Evolutionary conservation across 225 moss, liverwort and hornwort species (phyloP).

Genomic region (Ulota crispa): DNA sequence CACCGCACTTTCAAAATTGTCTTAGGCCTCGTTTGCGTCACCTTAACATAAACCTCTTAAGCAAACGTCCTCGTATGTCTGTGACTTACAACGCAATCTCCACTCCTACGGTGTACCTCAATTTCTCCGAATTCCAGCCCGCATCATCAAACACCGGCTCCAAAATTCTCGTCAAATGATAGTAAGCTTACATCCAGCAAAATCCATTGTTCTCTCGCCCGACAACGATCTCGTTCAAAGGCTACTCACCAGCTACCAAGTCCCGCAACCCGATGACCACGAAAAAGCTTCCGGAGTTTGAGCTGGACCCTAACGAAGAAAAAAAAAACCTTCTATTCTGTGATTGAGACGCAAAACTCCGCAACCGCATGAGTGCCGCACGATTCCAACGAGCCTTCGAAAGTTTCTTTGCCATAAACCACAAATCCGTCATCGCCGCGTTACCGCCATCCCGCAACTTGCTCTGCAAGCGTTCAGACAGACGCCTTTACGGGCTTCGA

Average conservation of each 20-base stretch:
- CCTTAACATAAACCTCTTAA: background rate
- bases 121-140: background rate
- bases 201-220: background rate
- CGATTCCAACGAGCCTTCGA: background rate
- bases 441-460: constrained; percentile 18
- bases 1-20: background rate
- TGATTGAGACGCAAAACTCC: background rate
- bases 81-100: background rate
- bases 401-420: background rate
- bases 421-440: constrained; percentile 19
- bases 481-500: background rate
- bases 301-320: background rate
- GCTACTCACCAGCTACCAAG: background rate
- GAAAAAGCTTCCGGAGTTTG: background rate
- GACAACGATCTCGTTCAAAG: background rate
- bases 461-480: constrained; percentile 11
- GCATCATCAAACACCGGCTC: background rate
- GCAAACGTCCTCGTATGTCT: background rate
- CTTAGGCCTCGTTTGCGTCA: background rate
- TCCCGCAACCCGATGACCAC: background rate
- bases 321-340: background rate
- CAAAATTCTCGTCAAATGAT: constrained; percentile 2
- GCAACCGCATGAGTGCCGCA: background rate
- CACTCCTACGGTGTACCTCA: background rate
- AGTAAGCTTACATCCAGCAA: background rate